Evolutionary conservation across 1,139 yeast genomes (phyloP), one percentile per base, ranked within the genome.

Genomic region (Keqinozyma sinolaborantium): DNA sequence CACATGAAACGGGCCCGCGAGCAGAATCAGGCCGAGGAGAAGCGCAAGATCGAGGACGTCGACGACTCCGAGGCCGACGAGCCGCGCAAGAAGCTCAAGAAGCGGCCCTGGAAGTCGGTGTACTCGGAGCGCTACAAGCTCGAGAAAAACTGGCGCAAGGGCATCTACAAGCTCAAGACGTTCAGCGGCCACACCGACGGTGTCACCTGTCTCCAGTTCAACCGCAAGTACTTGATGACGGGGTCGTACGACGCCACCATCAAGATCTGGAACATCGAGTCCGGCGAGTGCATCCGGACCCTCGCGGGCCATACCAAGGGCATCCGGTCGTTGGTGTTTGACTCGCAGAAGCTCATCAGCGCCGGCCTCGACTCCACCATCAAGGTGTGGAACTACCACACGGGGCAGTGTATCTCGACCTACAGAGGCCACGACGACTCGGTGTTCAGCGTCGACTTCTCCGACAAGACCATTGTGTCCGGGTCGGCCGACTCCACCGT

Each of bases 121-220:
- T 92, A 92, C 57, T 75, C 88, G 24, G 98, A 92, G 57, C 70
- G 98, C 26, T 90, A 75, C 59, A 82, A 80, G 53, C 86, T 92
- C 40, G 98, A 92, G 56, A 77, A 85, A 45, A 90, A 92, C 59
- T 92, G 98, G 98, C 70, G 98, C 37, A 81, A 82, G 43, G 97
- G 97, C 5, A 62, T 71, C 11, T 85, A 78, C 58, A 64, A 64
- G 21, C 57, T 80, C 16, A 77, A 72, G 35, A 80, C 74, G 33
- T 88, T 92, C 52, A 64, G 68, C 36, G 95, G 95, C n/a, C 97
- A 88, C 51, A 70, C 77, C 28, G 95, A 85, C 47, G 95, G 97
- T 5, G 81, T 92, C 15, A 71, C 94, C 30, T 81, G 95, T 42
- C 66, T 94, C 34, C 95, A 87, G 57, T 88, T 85, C 58, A 73